A percentile compares a stretch with the other conserved stretches of the same genome.
Conservation (phyloP, 2,329 filamentous ascomycete genomes). For the Trichoderma atrobrunneum region DNA sequence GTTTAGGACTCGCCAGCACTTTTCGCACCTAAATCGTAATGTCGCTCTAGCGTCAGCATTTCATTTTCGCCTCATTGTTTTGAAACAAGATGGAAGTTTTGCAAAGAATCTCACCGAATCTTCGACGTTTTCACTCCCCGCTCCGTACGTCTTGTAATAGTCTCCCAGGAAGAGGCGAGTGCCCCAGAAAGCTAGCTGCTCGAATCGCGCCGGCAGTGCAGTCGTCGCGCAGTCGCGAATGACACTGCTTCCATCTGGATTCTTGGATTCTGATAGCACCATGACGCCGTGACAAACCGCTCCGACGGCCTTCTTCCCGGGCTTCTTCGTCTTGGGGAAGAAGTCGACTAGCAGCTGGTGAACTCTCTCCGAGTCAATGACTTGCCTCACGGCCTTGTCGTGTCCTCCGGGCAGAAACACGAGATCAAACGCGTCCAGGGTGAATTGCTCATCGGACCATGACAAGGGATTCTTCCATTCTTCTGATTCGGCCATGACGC, state of each 20-base stretch:
- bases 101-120: slow-evolving; percentile 36
- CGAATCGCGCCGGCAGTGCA: slow-evolving; percentile 47
- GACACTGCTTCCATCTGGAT: slow-evolving; percentile 43
- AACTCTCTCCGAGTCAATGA: slow-evolving; percentile 47
- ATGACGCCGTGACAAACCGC: slow-evolving; percentile 55
- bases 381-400: slow-evolving; percentile 49
- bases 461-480: slow-evolving; percentile 43
- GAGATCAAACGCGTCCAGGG: slow-evolving; percentile 45
- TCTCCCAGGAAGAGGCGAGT: slow-evolving; percentile 50
- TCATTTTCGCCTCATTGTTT: neutral
- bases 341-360: slow-evolving; percentile 45
- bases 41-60: neutral
- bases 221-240: slow-evolving; percentile 48
- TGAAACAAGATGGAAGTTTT: neutral
- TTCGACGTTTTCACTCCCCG: slow-evolving; percentile 48
- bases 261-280: slow-evolving; percentile 44
- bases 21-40: slow-evolving; percentile 40
- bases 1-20: slow-evolving; percentile 39
- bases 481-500: slow-evolving; percentile 40
- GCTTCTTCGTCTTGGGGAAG: slow-evolving; percentile 47
- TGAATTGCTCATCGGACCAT: slow-evolving; percentile 45
- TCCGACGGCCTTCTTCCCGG: slow-evolving; percentile 42
- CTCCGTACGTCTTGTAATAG: slow-evolving; percentile 57
- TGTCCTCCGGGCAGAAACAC: slow-evolving; percentile 53
- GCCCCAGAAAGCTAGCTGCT: slow-evolving; percentile 48